phyloP scores from a whole-genome alignment of 208 protist genomes.

The Trypanosoma cruzi region DNA sequence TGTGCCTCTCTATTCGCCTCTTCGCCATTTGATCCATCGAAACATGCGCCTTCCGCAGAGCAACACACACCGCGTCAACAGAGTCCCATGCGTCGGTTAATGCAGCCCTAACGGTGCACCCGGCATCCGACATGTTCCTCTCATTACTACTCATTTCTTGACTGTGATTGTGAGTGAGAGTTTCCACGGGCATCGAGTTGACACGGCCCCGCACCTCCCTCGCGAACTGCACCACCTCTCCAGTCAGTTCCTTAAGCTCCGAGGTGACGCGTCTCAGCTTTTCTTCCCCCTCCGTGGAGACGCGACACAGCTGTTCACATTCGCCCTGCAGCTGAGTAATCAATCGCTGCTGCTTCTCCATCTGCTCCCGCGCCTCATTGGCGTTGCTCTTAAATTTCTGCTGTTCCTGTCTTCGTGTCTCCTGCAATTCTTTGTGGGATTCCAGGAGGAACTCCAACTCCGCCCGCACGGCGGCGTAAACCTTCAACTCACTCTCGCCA shows the following conservation, averaged over 20 bases:
- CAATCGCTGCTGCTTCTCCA: background rate
- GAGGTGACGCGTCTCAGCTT: background rate
- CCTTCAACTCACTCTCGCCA: conserved; percentile 14
- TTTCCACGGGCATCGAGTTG: conserved; percentile 3
- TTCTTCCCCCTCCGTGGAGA: background rate
- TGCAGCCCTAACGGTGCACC: background rate
- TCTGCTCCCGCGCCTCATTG: background rate
- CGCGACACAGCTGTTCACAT: background rate
- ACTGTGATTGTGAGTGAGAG: background rate
- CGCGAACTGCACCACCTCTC: conserved; percentile 12
- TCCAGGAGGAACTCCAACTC: conserved; percentile 28
- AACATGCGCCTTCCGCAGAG: background rate
- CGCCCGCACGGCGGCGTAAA: conserved; percentile 29
- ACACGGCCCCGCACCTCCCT: conserved; percentile 12
- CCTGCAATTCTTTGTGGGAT: conserved; percentile 14
- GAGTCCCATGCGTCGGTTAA: conserved; percentile 18
- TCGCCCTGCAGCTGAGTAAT: background rate
- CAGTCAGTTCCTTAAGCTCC: background rate
- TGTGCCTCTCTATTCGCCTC: background rate
- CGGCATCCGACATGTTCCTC: background rate
- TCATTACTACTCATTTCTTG: background rate
- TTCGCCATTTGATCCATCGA: background rate
- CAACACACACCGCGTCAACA: conserved; percentile 16
- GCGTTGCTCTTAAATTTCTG: background rate
- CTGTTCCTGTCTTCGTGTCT: background rate